Evolutionary conservation across 2,329 filamentous ascomycete genomes (phyloP), one percentile per base, ranked within the genome.

Genomic region (Huntiella decipiens): DNA sequence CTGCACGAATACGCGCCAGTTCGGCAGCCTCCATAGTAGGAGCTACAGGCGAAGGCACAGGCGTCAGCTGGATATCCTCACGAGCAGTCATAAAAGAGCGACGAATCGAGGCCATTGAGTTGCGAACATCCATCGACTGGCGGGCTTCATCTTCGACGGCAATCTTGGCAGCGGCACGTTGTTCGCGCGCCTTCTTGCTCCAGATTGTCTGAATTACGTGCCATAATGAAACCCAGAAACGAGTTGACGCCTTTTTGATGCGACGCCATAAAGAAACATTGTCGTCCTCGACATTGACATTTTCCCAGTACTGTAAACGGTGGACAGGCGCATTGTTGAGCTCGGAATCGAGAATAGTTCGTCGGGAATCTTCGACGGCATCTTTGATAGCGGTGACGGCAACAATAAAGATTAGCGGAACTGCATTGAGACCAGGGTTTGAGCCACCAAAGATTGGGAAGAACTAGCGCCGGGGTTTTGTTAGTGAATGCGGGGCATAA

Each of bases 291-390:
- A 87, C 84, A 54, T 98, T 98, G 54, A 95, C 86, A 55, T 98
- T 98, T 53, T 80, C 72, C 79, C 83, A 96, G 51, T 87, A 79
- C 10, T 85, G 68, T 15, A 98, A 67, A 49, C 88, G 77, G 61
- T 98, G 88, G 7, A 96, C 84, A 0, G 87, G 83, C 2, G 91
- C 91, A 58, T 98, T 96, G 63, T 98, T 98, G 51, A 98, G 70
- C 56, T 94, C 82, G 52, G 79, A 93, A 59, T 98, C 91, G 38
- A 95, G 76, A 37, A 86, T 68, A 0, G 88, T 96, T 62, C 91
- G 73, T 54, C 91, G 74, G 67, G 85, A 96, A 63, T 98, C 91
- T 63, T 98, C 91, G 52, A 96, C 79, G 13, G 79, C 91, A 59
- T 98, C 91, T 62, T 96, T 98, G 60, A 95, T 73, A 22, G 85